A percentile compares a stretch with the other conserved stretches of the same genome.
These are phyloP conservation scores for Backusella westeae DNA, from an alignment of 192 early-diverging fungal species.

Conservation along the genomic window DNA sequence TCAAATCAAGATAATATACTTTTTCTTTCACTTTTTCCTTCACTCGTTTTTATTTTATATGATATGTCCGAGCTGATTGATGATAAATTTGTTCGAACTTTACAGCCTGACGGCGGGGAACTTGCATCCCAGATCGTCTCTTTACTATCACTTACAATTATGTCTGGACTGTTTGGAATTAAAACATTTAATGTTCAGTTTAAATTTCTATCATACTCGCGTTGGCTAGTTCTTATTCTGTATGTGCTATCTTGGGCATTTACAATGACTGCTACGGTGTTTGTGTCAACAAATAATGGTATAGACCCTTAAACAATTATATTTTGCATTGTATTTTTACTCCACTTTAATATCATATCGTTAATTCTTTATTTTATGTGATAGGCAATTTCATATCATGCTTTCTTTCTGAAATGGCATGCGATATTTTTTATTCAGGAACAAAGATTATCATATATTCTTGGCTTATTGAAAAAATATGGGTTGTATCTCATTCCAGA, in stretches of 20 bases:
- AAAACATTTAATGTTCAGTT: slow-evolving; percentile 24
- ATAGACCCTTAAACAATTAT: background rate
- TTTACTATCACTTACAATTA: slow-evolving; percentile 17
- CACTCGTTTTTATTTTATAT: background rate
- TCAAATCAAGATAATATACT: background rate
- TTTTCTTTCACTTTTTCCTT: background rate
- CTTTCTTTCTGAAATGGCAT: slow-evolving; percentile 34
- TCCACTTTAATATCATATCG: background rate
- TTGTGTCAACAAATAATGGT: slow-evolving; percentile 42
- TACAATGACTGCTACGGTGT: slow-evolving; percentile 32
- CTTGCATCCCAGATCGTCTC: slow-evolving; percentile 26
- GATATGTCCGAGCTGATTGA: background rate
- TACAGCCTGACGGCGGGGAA: slow-evolving; percentile 20
- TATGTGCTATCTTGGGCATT: slow-evolving; percentile 46
- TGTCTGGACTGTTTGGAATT: slow-evolving; percentile 19
- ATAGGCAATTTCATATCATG: slow-evolving; percentile 33
- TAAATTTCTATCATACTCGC: slow-evolving; percentile 26
- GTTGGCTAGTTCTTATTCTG: slow-evolving; percentile 35
- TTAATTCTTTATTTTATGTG: background rate
- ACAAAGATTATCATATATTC: slow-evolving; percentile 45
- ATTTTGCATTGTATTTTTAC: background rate
- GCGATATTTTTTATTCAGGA: slow-evolving; percentile 42
- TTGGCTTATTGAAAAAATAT: slow-evolving; percentile 38
- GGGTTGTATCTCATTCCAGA: slow-evolving; percentile 27
- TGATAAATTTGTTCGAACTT: background rate